Evolutionary conservation across 164 flowering plant genomes (phyloP).

Genomic region (Vitis amurensis): DNA sequence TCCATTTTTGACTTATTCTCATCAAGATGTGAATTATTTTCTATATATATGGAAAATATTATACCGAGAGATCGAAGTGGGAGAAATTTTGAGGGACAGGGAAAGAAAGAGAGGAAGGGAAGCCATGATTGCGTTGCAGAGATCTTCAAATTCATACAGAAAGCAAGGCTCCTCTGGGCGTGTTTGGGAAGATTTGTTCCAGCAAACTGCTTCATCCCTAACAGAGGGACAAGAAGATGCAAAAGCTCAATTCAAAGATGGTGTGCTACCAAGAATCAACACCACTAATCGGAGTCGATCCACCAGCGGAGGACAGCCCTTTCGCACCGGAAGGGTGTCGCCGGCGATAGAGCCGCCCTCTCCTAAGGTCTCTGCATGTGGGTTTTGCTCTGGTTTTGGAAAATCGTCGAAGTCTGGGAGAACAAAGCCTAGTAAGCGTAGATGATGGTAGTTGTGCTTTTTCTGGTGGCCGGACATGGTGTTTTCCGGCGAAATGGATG

Average conservation of each 20-base stretch:
- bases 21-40: too few relatives aligned
- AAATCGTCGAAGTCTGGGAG: constrained; percentile 23
- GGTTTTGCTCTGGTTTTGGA: constrained; percentile 45
- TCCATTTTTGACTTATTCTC: too few relatives aligned
- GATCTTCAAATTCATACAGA: constrained; percentile 59
- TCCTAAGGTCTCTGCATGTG: constrained; percentile 58
- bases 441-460: constrained; percentile 18
- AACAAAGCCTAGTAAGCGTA: constrained; percentile 38
- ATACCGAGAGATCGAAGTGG: background rate
- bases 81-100: too few relatives aligned
- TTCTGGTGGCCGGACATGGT: background rate
- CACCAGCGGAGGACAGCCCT: constrained; percentile 44
- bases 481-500: too few relatives aligned
- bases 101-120: constrained; percentile 15
- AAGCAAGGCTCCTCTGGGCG: constrained; percentile 67
- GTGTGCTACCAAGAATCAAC: constrained; percentile 18
- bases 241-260: background rate
- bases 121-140: constrained; percentile 51
- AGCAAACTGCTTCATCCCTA: too few relatives aligned
- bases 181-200: constrained; percentile 57
- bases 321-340: constrained; percentile 45
- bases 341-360: constrained; percentile 70
- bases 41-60: constrained; percentile 1
- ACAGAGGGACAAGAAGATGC: constrained; percentile 3
- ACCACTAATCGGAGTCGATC: constrained; percentile 40